Conservation (phyloP, 306 rosid genomes). For the Cicer arietinum region DNA sequence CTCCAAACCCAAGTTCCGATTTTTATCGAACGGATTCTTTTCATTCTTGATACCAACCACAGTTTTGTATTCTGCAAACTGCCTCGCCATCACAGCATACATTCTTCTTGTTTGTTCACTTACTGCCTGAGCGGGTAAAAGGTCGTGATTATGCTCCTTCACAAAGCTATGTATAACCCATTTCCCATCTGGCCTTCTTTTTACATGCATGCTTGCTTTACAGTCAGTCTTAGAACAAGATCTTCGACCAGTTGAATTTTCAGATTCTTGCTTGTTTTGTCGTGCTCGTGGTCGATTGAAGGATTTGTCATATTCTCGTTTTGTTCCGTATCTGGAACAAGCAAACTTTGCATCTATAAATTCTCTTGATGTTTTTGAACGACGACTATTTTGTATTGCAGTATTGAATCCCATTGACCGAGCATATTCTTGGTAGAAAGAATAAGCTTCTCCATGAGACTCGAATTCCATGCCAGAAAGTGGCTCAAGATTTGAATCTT, state of each 20-base stretch:
- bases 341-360: conserved; percentile 99
- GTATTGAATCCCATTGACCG: conserved; percentile 98
- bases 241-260: conserved; percentile 86
- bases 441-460: conserved; percentile 94
- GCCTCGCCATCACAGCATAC: conserved; percentile 99
- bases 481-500: conserved; percentile 95
- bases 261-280: conserved; percentile 91
- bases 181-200: conserved; percentile 94
- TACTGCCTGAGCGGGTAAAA: conserved; percentile 98
- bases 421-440: conserved; percentile 99
- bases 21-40: conserved; percentile 83
- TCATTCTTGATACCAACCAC: conserved; percentile 91
- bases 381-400: conserved; percentile 97
- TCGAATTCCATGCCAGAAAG: conserved; percentile 99
- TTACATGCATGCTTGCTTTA: conserved; percentile 99
- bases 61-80: conserved; percentile 93
- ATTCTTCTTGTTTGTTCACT: conserved; percentile 98
- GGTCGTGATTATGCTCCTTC: conserved; percentile 95
- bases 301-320: conserved; percentile 93
- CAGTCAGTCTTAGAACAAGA: conserved; percentile 97
- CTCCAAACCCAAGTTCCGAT: conserved; percentile 80
- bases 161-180: conserved; percentile 98
- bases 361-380: conserved; percentile 96
- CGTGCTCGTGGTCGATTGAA: conserved; percentile 85
- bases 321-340: conserved; percentile 95